phyloP scores from a whole-genome alignment of 2,329 filamentous ascomycete genomes.

The Trichoderma polysporum region DNA sequence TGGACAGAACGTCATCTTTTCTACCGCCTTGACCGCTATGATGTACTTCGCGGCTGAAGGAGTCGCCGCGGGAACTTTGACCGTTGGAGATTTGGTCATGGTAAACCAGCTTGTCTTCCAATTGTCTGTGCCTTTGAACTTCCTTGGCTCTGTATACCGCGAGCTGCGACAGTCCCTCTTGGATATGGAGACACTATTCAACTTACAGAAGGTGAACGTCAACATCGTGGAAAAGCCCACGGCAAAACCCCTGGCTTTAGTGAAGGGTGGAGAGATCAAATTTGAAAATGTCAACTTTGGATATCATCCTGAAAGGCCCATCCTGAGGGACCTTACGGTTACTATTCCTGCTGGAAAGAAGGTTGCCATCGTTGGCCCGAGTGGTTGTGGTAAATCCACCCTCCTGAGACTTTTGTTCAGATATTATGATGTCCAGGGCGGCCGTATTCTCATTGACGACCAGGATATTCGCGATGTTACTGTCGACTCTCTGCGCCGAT shows the following conservation, averaged over 20 bases:
- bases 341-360: constrained; percentile 96
- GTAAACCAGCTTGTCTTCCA: constrained; percentile 99
- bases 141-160: constrained; percentile 95
- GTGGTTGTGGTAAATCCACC: constrained; percentile 94
- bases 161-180: constrained; percentile 91
- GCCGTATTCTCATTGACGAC: constrained; percentile 85
- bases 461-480: constrained; percentile 86
- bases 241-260: constrained; percentile 70
- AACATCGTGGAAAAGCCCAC: constrained; percentile 74
- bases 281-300: constrained; percentile 96
- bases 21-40: constrained; percentile 88
- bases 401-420: constrained; percentile 88
- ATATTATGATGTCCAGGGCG: constrained; percentile 85
- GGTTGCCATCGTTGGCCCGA: constrained; percentile 91
- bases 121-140: constrained; percentile 94
- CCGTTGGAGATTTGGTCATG: constrained; percentile 96
- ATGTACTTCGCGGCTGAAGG: constrained; percentile 96
- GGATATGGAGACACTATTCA: constrained; percentile 99
- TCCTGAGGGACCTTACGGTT: constrained; percentile 78
- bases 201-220: constrained; percentile 93
- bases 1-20: constrained; percentile 97
- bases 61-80: constrained; percentile 76
- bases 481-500: constrained; percentile 76
- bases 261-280: constrained; percentile 79
- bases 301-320: constrained; percentile 83